phyloP scores from a whole-genome alignment of 2,329 filamentous ascomycete species.

The Epichloe baconii region DNA sequence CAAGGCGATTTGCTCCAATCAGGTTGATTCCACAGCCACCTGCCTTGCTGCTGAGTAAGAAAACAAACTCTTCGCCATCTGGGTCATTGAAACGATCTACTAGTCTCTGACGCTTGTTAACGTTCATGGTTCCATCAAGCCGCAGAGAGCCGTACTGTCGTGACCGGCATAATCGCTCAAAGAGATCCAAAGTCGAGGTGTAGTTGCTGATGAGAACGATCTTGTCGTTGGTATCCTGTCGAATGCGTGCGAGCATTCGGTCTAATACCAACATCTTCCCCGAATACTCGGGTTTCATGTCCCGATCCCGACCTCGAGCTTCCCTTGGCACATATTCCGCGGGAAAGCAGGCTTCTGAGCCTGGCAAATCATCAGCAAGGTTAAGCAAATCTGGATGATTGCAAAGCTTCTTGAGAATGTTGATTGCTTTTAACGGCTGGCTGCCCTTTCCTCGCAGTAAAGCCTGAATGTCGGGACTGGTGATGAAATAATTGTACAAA shows the following conservation, averaged over 20 bases:
- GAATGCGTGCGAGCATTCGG: slow-evolving; percentile 90
- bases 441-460: slow-evolving; percentile 87
- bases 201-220: slow-evolving; percentile 99
- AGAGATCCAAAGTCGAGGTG: slow-evolving; percentile 88
- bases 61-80: slow-evolving; percentile 78
- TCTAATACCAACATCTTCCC: slow-evolving; percentile 99
- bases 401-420: slow-evolving; percentile 93
- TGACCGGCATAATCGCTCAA: slow-evolving; percentile 77
- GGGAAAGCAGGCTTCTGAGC: slow-evolving; percentile 69
- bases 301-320: slow-evolving; percentile 73
- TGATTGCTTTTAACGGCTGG: slow-evolving; percentile 92
- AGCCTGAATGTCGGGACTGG: slow-evolving; percentile 86
- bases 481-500: slow-evolving; percentile 94
- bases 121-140: slow-evolving; percentile 94
- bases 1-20: slow-evolving; percentile 85
- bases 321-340: slow-evolving; percentile 85
- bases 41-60: slow-evolving; percentile 91
- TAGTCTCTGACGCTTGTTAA: slow-evolving; percentile 91
- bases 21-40: slow-evolving; percentile 94
- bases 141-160: slow-evolving; percentile 76
- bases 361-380: slow-evolving; percentile 70
- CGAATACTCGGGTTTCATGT: slow-evolving; percentile 90
- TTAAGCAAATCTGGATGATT: slow-evolving; percentile 93
- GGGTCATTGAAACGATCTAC: slow-evolving; percentile 98
- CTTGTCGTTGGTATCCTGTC: slow-evolving; percentile 94